These are phyloP conservation scores for Cryphonectria japonica DNA, from an alignment of 2,329 filamentous ascomycete species.

Conservation along the genomic window DNA sequence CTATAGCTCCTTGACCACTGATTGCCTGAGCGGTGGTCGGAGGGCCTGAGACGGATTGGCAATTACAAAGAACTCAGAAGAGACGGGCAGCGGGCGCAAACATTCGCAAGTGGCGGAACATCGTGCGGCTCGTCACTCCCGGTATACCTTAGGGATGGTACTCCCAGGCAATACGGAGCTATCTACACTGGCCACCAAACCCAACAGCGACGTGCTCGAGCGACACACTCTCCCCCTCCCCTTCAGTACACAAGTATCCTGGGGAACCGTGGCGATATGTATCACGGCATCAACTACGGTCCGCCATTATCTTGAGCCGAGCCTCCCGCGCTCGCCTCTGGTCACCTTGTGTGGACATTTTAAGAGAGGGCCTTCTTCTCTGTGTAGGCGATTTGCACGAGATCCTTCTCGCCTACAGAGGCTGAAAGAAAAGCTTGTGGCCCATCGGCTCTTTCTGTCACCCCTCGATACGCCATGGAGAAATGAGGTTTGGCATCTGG, in stretches of 20 bases:
- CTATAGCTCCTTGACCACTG: not conserved
- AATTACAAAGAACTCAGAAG: not conserved
- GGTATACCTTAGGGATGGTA: not conserved
- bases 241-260: not conserved
- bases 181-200: not conserved
- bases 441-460: not conserved
- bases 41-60: not conserved
- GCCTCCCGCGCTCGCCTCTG: not conserved
- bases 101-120: not conserved
- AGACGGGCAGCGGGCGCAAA: not conserved
- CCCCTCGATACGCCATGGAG: not conserved
- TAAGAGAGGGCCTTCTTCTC: not conserved
- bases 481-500: not conserved
- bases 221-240: not conserved
- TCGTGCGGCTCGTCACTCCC: not conserved
- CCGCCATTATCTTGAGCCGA: conserved; percentile 7
- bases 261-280: not conserved
- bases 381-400: not conserved
- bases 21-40: not conserved
- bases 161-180: not conserved
- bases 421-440: not conserved
- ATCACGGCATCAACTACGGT: conserved; percentile 4
- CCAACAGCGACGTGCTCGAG: not conserved
- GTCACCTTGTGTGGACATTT: not conserved
- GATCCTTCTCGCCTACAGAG: not conserved